Evolutionary conservation across 2,329 filamentous ascomycete species (phyloP).

Genomic region (Claviceps sp.): DNA sequence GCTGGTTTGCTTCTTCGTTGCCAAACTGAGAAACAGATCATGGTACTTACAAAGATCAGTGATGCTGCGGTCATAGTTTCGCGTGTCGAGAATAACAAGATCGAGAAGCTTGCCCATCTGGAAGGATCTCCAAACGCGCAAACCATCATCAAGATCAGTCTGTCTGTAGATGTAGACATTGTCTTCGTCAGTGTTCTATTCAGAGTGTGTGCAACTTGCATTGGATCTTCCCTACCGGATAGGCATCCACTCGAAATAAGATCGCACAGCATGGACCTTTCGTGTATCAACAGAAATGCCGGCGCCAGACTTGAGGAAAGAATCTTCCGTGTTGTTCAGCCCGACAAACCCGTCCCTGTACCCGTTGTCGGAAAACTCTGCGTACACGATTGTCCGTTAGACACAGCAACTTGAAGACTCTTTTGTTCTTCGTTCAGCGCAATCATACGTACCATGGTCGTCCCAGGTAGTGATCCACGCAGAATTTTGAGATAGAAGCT

Average conservation of each 20-base stretch:
- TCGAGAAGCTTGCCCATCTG: constrained; percentile 52
- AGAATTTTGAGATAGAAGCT: constrained; percentile 26
- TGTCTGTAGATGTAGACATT: constrained; percentile 22
- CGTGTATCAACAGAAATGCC: constrained; percentile 55
- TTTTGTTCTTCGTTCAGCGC: not conserved
- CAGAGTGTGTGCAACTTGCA: not conserved
- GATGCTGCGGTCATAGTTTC: constrained; percentile 54
- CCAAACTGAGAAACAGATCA: not conserved
- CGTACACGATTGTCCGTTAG: not conserved
- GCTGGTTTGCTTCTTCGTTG: constrained; percentile 1
- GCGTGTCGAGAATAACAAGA: constrained; percentile 55
- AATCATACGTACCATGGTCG: constrained; percentile 27
- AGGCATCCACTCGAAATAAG: constrained; percentile 50
- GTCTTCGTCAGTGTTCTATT: not conserved
- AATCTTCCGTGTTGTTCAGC: constrained; percentile 53
- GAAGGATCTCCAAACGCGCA: constrained; percentile 56
- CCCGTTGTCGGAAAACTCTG: constrained; percentile 48
- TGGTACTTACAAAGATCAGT: constrained; percentile 26
- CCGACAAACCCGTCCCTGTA: constrained; percentile 47
- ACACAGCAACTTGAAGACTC: not conserved
- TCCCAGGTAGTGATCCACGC: constrained; percentile 35
- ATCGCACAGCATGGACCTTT: constrained; percentile 60
- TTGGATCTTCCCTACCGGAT: constrained; percentile 13
- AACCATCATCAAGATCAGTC: constrained; percentile 54
- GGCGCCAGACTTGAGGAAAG: constrained; percentile 41